A percentile compares a stretch with the other conserved stretches of the same genome.
phyloP scores from a whole-genome alignment of 176 grass and related monocot genomes.

The Metroxylon sagu region DNA sequence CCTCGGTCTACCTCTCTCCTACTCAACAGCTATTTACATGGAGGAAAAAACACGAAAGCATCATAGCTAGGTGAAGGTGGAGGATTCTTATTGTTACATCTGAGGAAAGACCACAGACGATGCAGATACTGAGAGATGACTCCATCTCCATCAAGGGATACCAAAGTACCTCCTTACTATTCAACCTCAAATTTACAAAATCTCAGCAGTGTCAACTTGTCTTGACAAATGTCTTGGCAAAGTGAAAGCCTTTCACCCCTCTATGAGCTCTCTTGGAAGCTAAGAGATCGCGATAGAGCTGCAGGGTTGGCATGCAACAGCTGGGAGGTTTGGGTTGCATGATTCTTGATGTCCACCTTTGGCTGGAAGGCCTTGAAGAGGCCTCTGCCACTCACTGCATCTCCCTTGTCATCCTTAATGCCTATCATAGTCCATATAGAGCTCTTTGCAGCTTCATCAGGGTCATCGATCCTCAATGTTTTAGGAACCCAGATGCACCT shows the following conservation, averaged over 20 bases:
- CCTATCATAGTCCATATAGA: constrained; percentile 74
- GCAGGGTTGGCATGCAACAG: constrained; percentile 68
- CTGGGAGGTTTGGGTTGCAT: constrained; percentile 19
- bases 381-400: constrained; percentile 31
- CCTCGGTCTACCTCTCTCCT: no score
- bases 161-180: no score
- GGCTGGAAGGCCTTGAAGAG: constrained; percentile 48
- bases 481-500: constrained; percentile 47
- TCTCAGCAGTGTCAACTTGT: constrained; percentile 19
- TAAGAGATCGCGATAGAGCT: constrained; percentile 58
- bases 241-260: not conserved
- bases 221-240: no score
- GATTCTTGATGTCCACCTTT: constrained; percentile 35
- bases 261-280: constrained; percentile 80
- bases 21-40: no score
- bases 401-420: constrained; percentile 35
- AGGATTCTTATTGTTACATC: no score
- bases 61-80: no score
- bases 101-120: no score
- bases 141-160: no score
- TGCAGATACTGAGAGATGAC: no score
- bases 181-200: constrained; percentile 71
- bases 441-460: constrained; percentile 67
- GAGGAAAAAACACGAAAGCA: no score
- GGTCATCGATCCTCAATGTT: constrained; percentile 62